These are phyloP conservation scores for Rhodamnia argentea DNA, from an alignment of 345 rosid species.

Conservation along the genomic window DNA sequence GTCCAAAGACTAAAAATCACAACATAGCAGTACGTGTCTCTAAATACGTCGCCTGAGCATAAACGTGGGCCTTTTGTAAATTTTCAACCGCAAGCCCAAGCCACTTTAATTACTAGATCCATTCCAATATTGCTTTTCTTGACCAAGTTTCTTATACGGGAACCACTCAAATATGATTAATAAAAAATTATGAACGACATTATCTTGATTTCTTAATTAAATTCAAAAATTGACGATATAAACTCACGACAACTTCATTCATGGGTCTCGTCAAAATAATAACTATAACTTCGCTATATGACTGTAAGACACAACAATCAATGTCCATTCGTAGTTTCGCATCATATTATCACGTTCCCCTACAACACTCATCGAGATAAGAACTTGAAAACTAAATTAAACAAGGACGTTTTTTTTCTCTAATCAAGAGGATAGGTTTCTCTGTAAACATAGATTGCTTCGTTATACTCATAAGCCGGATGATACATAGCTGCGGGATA, in stretches of 20 bases:
- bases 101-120: not conserved
- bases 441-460: not conserved
- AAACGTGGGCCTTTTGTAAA: not conserved
- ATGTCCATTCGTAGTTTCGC: not conserved
- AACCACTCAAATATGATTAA: too few species aligned
- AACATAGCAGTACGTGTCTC: not conserved
- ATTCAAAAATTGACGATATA: not conserved
- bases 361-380: not conserved
- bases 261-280: not conserved
- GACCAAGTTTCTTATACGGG: not conserved
- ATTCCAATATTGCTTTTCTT: not conserved
- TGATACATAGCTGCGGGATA: rapidly evolving
- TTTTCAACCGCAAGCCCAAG: not conserved
- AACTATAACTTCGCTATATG: not conserved
- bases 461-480: not conserved
- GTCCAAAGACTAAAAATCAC: not conserved
- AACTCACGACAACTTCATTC: not conserved
- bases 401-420: not conserved
- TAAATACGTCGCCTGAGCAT: not conserved
- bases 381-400: not conserved
- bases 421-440: not conserved
- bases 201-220: too few species aligned
- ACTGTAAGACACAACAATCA: not conserved
- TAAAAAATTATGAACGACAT: too few species aligned
- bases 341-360: not conserved